Evolutionary conservation across 805 yeast genomes (phyloP).

Genomic region (Wickerhamomyces queroliae): DNA sequence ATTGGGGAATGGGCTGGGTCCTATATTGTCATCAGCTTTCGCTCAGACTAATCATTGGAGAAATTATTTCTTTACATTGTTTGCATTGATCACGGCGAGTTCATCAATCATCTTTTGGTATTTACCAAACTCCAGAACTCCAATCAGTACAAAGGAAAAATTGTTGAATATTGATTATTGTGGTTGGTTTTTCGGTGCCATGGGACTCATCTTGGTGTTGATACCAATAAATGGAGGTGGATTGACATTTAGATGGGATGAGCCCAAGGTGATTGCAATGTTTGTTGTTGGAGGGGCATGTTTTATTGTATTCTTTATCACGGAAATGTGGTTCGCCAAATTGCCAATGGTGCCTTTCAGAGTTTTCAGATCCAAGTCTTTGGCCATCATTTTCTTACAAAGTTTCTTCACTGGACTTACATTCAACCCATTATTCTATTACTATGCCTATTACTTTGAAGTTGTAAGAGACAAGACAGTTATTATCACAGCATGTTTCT

Average conservation of each 20-base stretch:
- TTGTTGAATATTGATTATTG: not conserved
- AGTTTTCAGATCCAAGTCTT: conserved; percentile 32
- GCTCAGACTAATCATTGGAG: conserved; percentile 32
- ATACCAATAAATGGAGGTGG: conserved; percentile 65
- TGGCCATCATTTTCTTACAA: conserved; percentile 31
- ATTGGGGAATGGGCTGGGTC: conserved; percentile 48
- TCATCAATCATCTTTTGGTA: conserved; percentile 34
- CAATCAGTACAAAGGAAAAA: not conserved
- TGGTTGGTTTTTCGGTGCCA: conserved; percentile 25
- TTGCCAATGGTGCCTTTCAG: conserved; percentile 51
- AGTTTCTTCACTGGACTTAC: conserved; percentile 44
- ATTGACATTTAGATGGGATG: conserved; percentile 48
- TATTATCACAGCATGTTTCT: conserved; percentile 11
- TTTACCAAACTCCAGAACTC: not conserved
- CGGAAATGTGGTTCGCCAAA: conserved; percentile 37
- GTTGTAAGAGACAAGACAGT: conserved; percentile 12
- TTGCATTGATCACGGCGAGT: conserved; percentile 37
- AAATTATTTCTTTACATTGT: conserved; percentile 30
- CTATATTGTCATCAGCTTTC: conserved; percentile 47
- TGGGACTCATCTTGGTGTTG: conserved; percentile 40
- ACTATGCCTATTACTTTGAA: conserved; percentile 36
- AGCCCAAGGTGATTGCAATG: conserved; percentile 33
- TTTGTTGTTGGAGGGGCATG: conserved; percentile 37
- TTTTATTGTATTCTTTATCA: conserved; percentile 36
- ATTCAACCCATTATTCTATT: conserved; percentile 41